Conservation (phyloP, 2,329 filamentous ascomycete species). For the Penicillium olsonii region DNA sequence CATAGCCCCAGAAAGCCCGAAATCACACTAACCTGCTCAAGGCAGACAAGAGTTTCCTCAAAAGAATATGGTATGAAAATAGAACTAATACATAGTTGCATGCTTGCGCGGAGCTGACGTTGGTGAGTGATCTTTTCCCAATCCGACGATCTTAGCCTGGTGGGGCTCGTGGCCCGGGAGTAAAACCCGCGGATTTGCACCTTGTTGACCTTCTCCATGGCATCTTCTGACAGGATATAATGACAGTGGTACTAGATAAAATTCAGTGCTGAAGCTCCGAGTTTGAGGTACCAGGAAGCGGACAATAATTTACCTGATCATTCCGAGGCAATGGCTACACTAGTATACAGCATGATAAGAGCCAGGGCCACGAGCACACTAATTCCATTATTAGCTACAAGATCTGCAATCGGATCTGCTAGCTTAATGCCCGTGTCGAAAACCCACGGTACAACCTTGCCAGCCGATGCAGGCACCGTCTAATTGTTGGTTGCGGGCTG, state of each 20-base stretch:
- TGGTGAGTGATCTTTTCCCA: background rate
- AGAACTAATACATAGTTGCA: background rate
- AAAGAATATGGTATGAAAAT: background rate
- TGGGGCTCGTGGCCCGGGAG: background rate
- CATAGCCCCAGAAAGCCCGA: background rate
- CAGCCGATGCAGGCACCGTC: background rate
- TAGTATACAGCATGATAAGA: background rate
- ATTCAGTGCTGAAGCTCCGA: background rate
- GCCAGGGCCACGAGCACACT: background rate
- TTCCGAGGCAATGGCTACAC: background rate
- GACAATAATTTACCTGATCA: no score
- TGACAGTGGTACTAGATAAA: no score
- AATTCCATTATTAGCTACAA: background rate
- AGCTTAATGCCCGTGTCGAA: background rate
- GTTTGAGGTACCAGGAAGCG: no score
- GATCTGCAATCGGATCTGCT: background rate
- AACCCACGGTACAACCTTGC: background rate
- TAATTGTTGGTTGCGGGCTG: background rate
- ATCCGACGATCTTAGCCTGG: background rate
- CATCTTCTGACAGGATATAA: no score
- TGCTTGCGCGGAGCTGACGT: background rate
- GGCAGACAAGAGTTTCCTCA: conserved; percentile 34
- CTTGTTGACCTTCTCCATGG: background rate
- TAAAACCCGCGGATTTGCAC: background rate
- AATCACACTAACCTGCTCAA: conserved; percentile 38